Conservation (phyloP, 2,329 filamentous ascomycete species). For the Pyrenophora tritici-repentis region DNA sequence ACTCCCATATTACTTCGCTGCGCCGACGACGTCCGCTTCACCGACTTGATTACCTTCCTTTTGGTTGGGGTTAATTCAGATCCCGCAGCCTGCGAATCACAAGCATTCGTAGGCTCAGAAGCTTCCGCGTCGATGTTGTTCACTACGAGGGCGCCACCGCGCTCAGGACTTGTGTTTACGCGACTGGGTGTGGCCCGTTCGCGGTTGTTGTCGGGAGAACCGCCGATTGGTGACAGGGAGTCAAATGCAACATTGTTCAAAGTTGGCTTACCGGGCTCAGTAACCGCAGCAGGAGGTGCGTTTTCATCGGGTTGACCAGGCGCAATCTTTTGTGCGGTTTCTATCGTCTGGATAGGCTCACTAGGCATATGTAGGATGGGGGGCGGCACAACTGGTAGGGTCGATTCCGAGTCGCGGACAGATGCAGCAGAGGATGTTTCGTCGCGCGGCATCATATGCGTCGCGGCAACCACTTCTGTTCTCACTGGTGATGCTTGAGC, state of each 20-base stretch:
- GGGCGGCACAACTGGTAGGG: too few relatives aligned
- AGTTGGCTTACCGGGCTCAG: neutral
- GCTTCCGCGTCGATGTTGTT: neutral
- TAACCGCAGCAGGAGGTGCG: neutral
- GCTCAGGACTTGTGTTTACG: constrained; percentile 8
- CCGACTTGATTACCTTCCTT: constrained; percentile 13
- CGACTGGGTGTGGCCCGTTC: constrained; percentile 16
- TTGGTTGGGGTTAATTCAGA: neutral
- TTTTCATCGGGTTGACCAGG: too few relatives aligned
- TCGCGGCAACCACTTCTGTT: neutral
- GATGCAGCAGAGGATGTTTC: neutral
- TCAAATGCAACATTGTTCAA: neutral
- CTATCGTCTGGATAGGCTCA: too few relatives aligned
- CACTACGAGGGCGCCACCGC: neutral
- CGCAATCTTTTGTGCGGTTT: too few relatives aligned
- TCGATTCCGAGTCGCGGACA: neutral
- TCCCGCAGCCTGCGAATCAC: neutral
- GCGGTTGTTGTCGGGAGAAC: constrained; percentile 7
- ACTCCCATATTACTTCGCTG: neutral
- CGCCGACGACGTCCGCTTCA: neutral
- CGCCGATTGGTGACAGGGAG: constrained; percentile 10
- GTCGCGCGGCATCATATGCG: neutral
- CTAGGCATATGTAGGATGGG: too few relatives aligned
- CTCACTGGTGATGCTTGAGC: neutral
- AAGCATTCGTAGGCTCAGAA: neutral